Base-by-base conservation (phyloP, 1,284 basidiomycete genomes). In the Trichosporon sp. region DNA sequence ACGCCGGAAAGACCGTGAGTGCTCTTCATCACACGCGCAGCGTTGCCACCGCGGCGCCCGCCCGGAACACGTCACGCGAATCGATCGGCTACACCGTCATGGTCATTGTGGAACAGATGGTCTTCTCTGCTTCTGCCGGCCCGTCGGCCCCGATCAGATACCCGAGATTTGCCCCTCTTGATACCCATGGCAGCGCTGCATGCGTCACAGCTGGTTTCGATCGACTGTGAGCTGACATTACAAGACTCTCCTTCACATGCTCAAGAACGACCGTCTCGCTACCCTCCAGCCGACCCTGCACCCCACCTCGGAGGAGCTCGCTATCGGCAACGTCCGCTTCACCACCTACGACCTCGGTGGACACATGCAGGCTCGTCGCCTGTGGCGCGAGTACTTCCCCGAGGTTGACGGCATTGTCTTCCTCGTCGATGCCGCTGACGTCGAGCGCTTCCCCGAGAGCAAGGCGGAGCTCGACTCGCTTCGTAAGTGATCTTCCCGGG, bases 341-440 rank as follows among this genome's bases (percentile, higher is more conserved):
- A 99, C 94, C 27, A 99, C 96, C 0, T 96, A 98, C 76, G 96
- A 99, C 80, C 85, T 99, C 63, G 96, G 96, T 75, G 96, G 96
- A 78, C 95, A 99, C 84, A 88, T 90, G 80, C 95, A 98, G 93
- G 95, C 96, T 62, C 94, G 96, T 73, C 91, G 96, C 73, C 89
- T 99, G 78, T 99, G 96, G 96, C 89, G 93, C 70, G 95, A 99
- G 81, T 99, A 99, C 84, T 99, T 99, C 88, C 95, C 96, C 63
- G 96, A 99, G 82, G 96, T 99, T 52, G 94, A 99, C 77, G 96
- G 93, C 33, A 98, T 99, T 74, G 88, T 99, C 77, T 99, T 99
- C 87, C 85, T 99, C 65, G 95, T 99, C 69, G 96, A 99, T 84
- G 90, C 88, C 68, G 92, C 94, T 71, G 96, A 99, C 83, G 88